Conservation (phyloP, 768 basidiomycete species). For the Pulveroboletus sp. region DNA sequence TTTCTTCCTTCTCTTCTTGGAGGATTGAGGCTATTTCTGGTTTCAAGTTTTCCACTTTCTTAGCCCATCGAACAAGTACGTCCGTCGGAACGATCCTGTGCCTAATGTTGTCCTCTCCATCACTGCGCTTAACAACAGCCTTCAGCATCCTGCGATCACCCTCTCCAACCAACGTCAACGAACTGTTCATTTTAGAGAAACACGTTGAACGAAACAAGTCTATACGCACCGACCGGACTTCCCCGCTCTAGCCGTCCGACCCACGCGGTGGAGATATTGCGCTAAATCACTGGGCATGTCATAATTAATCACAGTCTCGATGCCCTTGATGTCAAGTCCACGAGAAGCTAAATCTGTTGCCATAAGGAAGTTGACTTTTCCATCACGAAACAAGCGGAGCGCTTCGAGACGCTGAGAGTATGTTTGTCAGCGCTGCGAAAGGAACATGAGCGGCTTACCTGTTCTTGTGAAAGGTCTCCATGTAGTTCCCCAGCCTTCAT, state of each 20-base stretch:
- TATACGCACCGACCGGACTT: constrained; percentile 75
- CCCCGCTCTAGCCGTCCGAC: constrained; percentile 94
- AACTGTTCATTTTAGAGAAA: constrained; percentile 42
- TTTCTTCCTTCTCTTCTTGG: constrained; percentile 93
- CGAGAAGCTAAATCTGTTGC: constrained; percentile 95
- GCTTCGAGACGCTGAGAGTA: constrained; percentile 70
- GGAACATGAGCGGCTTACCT: constrained; percentile 44
- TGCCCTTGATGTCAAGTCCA: constrained; percentile 95
- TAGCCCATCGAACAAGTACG: constrained; percentile 61
- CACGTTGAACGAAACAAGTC: neutral
- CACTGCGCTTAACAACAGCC: constrained; percentile 85
- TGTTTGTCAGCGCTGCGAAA: constrained; percentile 3
- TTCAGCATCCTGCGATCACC: constrained; percentile 95
- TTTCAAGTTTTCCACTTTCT: constrained; percentile 66
- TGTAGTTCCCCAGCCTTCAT: constrained; percentile 91
- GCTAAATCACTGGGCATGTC: constrained; percentile 94
- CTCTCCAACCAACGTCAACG: constrained; percentile 94
- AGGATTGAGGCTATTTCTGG: constrained; percentile 75
- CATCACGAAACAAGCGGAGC: constrained; percentile 82
- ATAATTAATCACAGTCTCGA: constrained; percentile 97
- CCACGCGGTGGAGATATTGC: constrained; percentile 95
- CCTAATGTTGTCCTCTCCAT: constrained; percentile 72
- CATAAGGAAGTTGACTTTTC: constrained; percentile 85
- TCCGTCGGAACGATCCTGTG: constrained; percentile 86
- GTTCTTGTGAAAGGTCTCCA: constrained; percentile 94